A percentile compares a stretch with the other conserved stretches of the same genome.
These are phyloP conservation scores for Eucalyptus pumila DNA, from an alignment of 345 rosid species.

Conservation along the genomic window DNA sequence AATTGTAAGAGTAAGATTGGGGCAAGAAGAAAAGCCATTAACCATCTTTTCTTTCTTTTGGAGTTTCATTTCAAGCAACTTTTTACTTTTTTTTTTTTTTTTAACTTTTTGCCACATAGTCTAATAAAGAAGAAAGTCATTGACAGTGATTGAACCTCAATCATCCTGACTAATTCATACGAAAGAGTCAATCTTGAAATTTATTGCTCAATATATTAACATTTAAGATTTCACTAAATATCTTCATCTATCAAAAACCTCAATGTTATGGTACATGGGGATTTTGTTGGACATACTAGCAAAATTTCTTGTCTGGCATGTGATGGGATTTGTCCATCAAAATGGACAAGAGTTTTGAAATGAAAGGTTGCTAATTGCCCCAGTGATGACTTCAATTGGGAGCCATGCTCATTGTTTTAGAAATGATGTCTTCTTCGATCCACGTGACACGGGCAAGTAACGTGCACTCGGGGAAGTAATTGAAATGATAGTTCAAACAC, in stretches of 20 bases:
- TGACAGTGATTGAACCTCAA: not conserved
- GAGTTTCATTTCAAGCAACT: too few species aligned
- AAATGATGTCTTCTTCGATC: not conserved
- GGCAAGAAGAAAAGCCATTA: not conserved
- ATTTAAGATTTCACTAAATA: not conserved
- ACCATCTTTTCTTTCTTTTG: not conserved
- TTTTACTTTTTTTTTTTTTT: not conserved
- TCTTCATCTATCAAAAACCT: not conserved
- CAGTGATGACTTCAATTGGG: too few species aligned
- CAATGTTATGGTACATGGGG: accelerated
- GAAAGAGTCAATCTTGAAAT: not conserved
- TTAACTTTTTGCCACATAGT: not conserved
- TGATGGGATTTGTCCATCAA: not conserved
- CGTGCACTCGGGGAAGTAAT: not conserved
- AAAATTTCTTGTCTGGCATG: not conserved
- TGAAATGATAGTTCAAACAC: not conserved
- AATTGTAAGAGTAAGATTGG: not conserved
- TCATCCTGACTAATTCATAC: not conserved
- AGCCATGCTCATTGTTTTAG: not conserved
- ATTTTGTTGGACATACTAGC: too few species aligned
- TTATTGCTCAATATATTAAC: not conserved
- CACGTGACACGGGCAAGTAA: not conserved
- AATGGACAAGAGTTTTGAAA: not conserved
- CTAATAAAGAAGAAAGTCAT: not conserved
- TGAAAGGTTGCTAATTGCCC: not conserved